Evolutionary conservation across 345 rosid species (phyloP), one percentile per base, ranked within the genome.

Genomic region (Psidium friedrichsthalianum): DNA sequence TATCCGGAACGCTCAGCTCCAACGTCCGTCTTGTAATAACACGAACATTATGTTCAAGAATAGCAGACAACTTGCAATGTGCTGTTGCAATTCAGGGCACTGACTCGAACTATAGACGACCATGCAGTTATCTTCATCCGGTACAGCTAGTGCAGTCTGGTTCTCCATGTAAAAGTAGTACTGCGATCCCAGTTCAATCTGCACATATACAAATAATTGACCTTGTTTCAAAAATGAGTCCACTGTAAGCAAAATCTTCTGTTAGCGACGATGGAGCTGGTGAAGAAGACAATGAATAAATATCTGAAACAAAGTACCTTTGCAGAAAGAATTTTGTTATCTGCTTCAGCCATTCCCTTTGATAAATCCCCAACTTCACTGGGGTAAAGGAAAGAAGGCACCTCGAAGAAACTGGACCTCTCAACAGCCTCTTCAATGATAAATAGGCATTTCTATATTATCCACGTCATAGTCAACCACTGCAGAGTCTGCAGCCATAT

Each of bases 121-220:
- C 85, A 96, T 82, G 91, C 93, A 92, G 84, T 93, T 91, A 91
- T 97, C 96, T 90, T 97, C 99, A 85, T 95, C 99, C 18, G 98
- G 99, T 40, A 95, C 85, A 54, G 98, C 99, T 88, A 97, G 95
- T 32, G 99, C 94, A 32, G 94, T 91, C 87, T 96, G 98, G 42
- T 89, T 92, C 91, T 95, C 99, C 95, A 97, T 91, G 87, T 94
- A 95, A 92, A 97, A 97, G 91, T 93, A 92, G 87, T 96, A 97
- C 64, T 97, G 99, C 22, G 98, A 96, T 49, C 93, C 95, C 24
- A 96, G 93, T 83, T 90, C 90, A 53, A 97, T 88, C 98, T 97
- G 89, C 51, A 69, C 40, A 69, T 69, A 36, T 36, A 36, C 14
- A 36, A 69, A 18, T 69, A 21, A 69, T 36, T 69, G 80, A 69